Conservation (phyloP, 176 grass and related monocot species). For the Chrysopogon serrulatus region DNA sequence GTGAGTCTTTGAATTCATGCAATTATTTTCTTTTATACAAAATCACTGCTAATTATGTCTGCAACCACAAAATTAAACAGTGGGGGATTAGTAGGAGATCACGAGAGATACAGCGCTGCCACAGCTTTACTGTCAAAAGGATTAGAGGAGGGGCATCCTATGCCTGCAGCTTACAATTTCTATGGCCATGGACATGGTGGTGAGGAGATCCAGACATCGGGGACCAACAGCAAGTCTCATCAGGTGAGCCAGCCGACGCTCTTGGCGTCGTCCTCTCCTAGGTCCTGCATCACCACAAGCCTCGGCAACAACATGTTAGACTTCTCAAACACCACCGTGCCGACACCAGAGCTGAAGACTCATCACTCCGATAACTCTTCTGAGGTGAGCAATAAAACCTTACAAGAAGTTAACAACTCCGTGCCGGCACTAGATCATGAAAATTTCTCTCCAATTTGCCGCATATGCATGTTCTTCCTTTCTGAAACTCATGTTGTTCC, state of each 20-base stretch:
- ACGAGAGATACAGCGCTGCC: constrained; percentile 27
- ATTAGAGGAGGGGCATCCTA: constrained; percentile 31
- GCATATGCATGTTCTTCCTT: not conserved
- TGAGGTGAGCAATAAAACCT: constrained; percentile 49
- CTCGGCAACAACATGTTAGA: constrained; percentile 70
- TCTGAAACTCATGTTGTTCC: not conserved
- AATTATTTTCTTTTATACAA: not conserved
- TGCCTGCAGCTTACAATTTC: constrained; percentile 30
- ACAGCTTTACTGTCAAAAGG: constrained; percentile 42
- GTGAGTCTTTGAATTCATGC: constrained; percentile 2
- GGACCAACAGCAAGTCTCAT: constrained; percentile 34
- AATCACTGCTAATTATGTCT: not conserved
- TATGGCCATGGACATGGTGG: constrained; percentile 21
- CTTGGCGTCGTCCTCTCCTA: constrained; percentile 67
- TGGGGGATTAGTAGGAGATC: constrained; percentile 43
- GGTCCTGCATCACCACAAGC: constrained; percentile 70
- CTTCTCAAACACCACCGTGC: constrained; percentile 52
- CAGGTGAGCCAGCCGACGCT: constrained; percentile 61
- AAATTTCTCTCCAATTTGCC: not conserved
- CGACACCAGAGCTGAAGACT: constrained; percentile 34
- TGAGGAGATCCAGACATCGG: constrained; percentile 48
- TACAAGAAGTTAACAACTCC: not conserved
- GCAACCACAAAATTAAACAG: constrained; percentile 24
- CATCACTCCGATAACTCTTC: constrained; percentile 78
- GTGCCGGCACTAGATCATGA: not conserved